Evolutionary conservation across 1,284 basidiomycete genomes (phyloP), one percentile per base, ranked within the genome.

Genomic region (Entoloma clypeatum): DNA sequence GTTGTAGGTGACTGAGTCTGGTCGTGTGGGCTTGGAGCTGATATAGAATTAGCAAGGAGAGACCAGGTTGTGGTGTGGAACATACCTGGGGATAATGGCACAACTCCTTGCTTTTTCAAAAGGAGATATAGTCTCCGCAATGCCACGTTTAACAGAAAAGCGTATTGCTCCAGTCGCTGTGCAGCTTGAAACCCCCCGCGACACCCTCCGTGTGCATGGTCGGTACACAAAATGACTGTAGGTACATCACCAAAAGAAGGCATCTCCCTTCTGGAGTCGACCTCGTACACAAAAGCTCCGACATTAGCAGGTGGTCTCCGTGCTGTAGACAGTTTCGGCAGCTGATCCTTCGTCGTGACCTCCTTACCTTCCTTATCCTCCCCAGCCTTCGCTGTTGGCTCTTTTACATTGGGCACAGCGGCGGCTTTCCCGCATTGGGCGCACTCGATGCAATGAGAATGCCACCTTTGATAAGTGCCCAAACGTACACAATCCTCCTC

Each of bases 401-500:
- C 79, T 61, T 80, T 80, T 13, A 71, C 63, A 8, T 69, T 54
- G 11, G 77, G 72, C 10, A 78, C 75, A 10, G 82, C 79, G 26
- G 92, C 89, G 23, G 74, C 72, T 59, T 84, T 88, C 10, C 88
- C 86, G 57, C 96, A 98, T 13, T 68, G 71, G 9, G 65, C 64
- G 56, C 95, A 99, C 49, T 85, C 80, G 31, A 99, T 69, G 62
- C 95, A 99, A 21, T 86, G 76, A 2, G 91, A 88, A 64, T 99
- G 96, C 96, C 96, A 99, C 37, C 96, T 78, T 58, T 92, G 83
- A 65, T 93, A 94, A 22, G 92, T 93, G 25, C 93, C 94, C 21
- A 95, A 69, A 42, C 95, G 77, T 28, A 92, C 84, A 58, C 96
- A 99, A 56, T 99, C 95, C 61, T 99, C 96, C 63, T 99, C 96